Conservation (phyloP, 169 alveolate genomes). For the Plasmodium ovale region DNA sequence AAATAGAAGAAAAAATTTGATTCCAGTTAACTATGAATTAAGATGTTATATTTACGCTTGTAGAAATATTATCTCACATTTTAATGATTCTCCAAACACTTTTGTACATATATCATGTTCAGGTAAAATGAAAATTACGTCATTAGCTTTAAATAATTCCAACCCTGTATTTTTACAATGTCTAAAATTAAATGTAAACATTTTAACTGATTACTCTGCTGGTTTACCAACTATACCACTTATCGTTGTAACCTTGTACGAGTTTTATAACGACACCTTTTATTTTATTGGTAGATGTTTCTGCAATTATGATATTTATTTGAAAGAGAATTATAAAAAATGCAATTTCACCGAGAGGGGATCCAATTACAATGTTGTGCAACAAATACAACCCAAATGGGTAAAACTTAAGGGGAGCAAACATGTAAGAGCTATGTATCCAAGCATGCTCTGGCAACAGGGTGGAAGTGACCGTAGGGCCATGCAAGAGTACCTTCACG, state of each 20-base stretch:
- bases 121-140: constrained; percentile 85
- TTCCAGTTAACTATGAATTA: constrained; percentile 87
- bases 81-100: constrained; percentile 85
- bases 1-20: constrained; percentile 83
- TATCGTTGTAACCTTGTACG: constrained; percentile 67
- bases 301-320: constrained; percentile 68
- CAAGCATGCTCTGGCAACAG: constrained; percentile 70
- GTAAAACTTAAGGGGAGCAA: constrained; percentile 87
- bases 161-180: constrained; percentile 90
- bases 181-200: constrained; percentile 77
- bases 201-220: constrained; percentile 71
- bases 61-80: constrained; percentile 83
- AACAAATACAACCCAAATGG: constrained; percentile 89
- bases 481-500: constrained; percentile 51
- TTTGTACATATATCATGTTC: constrained; percentile 85
- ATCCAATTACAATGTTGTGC: constrained; percentile 62
- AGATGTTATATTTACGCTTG: constrained; percentile 90
- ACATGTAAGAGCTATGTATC: constrained; percentile 69
- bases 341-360: constrained; percentile 73
- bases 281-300: constrained; percentile 71
- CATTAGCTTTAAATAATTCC: constrained; percentile 79
- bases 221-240: constrained; percentile 75
- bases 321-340: constrained; percentile 71
- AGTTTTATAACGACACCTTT: constrained; percentile 70
- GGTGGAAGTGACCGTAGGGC: constrained; percentile 44